phyloP scores from a whole-genome alignment of 768 basidiomycete species.

The Gymnopilus dilepis region DNA sequence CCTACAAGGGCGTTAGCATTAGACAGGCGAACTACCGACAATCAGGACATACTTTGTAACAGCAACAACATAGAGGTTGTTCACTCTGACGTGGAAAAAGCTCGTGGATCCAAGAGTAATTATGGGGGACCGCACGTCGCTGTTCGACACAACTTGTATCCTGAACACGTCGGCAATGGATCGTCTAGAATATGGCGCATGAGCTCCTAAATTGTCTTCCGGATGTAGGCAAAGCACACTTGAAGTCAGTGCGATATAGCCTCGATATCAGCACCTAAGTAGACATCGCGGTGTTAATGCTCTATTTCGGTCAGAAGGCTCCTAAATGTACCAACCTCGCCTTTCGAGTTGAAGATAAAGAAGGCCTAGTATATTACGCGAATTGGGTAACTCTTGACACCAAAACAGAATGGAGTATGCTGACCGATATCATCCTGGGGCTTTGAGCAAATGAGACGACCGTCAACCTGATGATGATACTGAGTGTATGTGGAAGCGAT shows the following conservation, averaged over 20 bases:
- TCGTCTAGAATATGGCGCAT: constrained; percentile 56
- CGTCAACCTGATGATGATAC: background rate
- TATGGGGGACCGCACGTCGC: constrained; percentile 95
- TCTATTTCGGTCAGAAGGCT: background rate
- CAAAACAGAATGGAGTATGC: no score
- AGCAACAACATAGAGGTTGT: constrained; percentile 94
- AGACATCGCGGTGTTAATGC: constrained; percentile 9
- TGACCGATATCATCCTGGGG: constrained; percentile 31
- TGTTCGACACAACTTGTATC: constrained; percentile 98
- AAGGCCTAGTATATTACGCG: constrained; percentile 93
- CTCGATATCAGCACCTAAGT: constrained; percentile 91
- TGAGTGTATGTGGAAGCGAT: no score
- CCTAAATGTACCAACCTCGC: constrained; percentile 68
- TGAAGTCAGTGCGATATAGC: constrained; percentile 95
- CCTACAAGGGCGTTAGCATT: constrained; percentile 45
- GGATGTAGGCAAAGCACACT: constrained; percentile 56
- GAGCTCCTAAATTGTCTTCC: constrained; percentile 11
- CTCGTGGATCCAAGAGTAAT: constrained; percentile 97
- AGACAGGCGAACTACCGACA: background rate
- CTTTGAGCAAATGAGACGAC: background rate
- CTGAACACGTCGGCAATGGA: constrained; percentile 98
- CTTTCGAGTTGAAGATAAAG: constrained; percentile 99
- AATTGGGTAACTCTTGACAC: no score
- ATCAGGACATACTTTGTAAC: constrained; percentile 78
- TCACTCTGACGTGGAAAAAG: constrained; percentile 97